Base-by-base conservation (phyloP, 805 yeast genomes). In the Dipodascopsis tothii region DNA sequence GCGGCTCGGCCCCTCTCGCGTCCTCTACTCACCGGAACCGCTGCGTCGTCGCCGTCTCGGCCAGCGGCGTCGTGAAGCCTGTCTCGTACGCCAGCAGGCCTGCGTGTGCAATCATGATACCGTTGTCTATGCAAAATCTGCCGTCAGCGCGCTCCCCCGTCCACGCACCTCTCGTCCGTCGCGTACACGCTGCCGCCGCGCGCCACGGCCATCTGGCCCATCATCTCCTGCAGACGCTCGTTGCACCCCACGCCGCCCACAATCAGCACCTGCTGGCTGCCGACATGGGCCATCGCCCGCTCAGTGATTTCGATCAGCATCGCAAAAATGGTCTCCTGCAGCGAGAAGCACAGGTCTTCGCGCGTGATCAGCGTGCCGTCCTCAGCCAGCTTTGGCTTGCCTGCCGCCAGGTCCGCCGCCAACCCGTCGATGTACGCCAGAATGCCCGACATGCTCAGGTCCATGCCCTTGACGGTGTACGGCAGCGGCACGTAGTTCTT, bases 201-300 rank as follows among this genome's bases (percentile, higher is more conserved):
- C 57, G 88, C 97, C 36, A 72, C 63, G 18, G 90, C 94, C 98
- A 92, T 92, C 37, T 74, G 65, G n/a, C 74, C 84, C 98, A 92
- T 92, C 98, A 92, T 92, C 56, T 84, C 80, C 61, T 92, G 98
- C 48, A 92, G 67, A 49, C 97, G 64, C 53, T 79, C 81, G 59
- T 92, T 92, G 55, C 95, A 86, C 0, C 98, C 98, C n/a, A 92
- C 98, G 20, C 98, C 98, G 9, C 98, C 98, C 2, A 92, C 98
- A 40, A 92, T 85, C 39, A 92, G 69, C 17, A 92, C 98, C 61
- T 88, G 95, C 48, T 75, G 75, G 3, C 94, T 74, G 55, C 81
- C 80, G 2, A 90, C 97, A 59, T 92, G 98, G 0, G 98, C 98
- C 94, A 92, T 84, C 2, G 98, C 98, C 33, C 98, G 71, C 60